Base-by-base conservation (phyloP, 192 early-diverging fungal genomes). In the Coemansia sp. region DNA sequence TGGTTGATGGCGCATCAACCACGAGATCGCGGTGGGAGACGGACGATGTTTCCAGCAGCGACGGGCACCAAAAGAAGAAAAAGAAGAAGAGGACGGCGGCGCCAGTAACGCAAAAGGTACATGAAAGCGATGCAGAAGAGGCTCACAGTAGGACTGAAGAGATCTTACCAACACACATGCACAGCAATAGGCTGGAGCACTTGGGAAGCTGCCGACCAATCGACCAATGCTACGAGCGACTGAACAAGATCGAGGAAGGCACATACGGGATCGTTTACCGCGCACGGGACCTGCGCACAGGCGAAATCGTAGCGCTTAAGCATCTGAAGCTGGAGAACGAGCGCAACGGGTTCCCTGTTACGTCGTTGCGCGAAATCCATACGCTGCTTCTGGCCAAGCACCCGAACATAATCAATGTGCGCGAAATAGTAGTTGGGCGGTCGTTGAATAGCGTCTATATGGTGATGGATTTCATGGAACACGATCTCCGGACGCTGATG, bases 401-500 rank as follows among this genome's bases (percentile, higher is more conserved):
- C 71, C 88, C 89, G 6, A 87, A 93, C 75, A 91, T 93, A 50
- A 89, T 93, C 20, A 89, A 92, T 61, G 89, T 93, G 20, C 82
- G 86, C 8, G 91, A 92, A 63, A 91, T 93, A 38, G 89, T 86
- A 0, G 89, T 89, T 19, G 90, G 91, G 11, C 15, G 63, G 49
- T 65, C 75, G 23, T 49, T 82, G 8, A 65, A 60, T 69, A 91
- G 90, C 69, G 89, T 97, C 33, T 99, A 95, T 68, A 94, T 96
- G 63, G 95, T 94, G 5, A 99, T 99, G 96, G 96, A 99, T 58
- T 99, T 91, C 74, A 89, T 96, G 66, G 93, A 96, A 38, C 95
- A 97, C 69, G 96, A 99, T 64, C 82, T 99, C 45, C 94, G 97
- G 56, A 76, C 88, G 7, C 77, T 99, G 0, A 94, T 97, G 93